These are phyloP conservation scores for Phytopythium cucurbitacearum DNA, from an alignment of 352 stramenopile genomes.

Conservation along the genomic window DNA sequence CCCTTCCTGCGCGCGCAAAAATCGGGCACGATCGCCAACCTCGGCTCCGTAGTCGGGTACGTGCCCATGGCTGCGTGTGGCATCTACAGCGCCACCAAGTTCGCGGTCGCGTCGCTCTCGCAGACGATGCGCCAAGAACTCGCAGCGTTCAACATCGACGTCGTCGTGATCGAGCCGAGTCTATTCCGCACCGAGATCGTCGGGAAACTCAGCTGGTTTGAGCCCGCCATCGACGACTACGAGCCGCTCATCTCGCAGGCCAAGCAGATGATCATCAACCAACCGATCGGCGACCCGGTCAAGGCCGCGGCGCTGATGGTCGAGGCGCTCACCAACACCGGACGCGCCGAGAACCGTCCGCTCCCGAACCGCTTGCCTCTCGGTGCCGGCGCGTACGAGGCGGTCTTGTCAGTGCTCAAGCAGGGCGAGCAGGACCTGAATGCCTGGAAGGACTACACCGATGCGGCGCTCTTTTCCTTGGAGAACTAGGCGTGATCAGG, in stretches of 20 bases:
- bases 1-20: slow-evolving; percentile 37
- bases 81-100: slow-evolving; percentile 40
- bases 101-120: slow-evolving; percentile 31
- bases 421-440: no score
- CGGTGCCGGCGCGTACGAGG: no score
- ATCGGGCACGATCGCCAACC: slow-evolving; percentile 38
- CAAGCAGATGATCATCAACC: slow-evolving; percentile 11
- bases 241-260: slow-evolving; percentile 18
- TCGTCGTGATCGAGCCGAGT: slow-evolving; percentile 41
- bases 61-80: slow-evolving; percentile 21
- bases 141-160: slow-evolving; percentile 31
- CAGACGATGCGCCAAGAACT: slow-evolving; percentile 29
- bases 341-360: no score
- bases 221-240: slow-evolving; percentile 28
- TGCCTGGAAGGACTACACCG: no score
- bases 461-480: no score
- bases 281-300: slow-evolving; percentile 25
- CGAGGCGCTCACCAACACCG: slow-evolving; percentile 25
- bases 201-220: slow-evolving; percentile 21
- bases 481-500: no score
- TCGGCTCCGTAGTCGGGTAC: slow-evolving; percentile 27
- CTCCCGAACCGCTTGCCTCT: no score
- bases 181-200: slow-evolving; percentile 37
- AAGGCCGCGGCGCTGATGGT: slow-evolving; percentile 30
- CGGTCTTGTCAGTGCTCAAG: no score